Evolutionary conservation across 352 stramenopile species (phyloP).

Genomic region (Saprolegnia diclina): DNA sequence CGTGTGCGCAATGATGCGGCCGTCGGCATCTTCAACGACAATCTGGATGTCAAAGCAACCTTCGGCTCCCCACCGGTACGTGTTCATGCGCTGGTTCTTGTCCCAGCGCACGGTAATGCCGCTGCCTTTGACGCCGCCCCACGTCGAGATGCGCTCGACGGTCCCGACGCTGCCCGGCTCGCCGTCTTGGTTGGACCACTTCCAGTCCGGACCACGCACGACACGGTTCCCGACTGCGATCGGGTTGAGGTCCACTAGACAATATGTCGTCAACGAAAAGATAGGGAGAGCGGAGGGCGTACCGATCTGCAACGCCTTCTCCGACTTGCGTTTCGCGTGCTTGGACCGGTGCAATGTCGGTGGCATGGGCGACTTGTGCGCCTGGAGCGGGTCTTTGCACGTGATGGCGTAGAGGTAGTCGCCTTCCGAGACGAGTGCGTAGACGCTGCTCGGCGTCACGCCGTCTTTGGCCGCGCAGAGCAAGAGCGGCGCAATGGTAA

Average conservation of each 20-base stretch:
- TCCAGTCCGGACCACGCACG: conserved; percentile 68
- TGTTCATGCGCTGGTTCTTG: conserved; percentile 79
- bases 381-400: conserved; percentile 38
- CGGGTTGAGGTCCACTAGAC: conserved; percentile 13
- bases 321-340: conserved; percentile 31
- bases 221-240: conserved; percentile 66
- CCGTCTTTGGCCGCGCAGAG: conserved; percentile 42
- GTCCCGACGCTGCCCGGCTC: conserved; percentile 54
- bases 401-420: conserved; percentile 54
- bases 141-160: conserved; percentile 70
- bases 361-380: conserved; percentile 8
- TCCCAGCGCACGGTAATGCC: conserved; percentile 77
- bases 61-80: conserved; percentile 73
- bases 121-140: conserved; percentile 66
- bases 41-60: conserved; percentile 70
- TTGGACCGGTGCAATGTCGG: conserved; percentile 43
- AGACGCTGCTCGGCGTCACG: conserved; percentile 55
- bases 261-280: conserved; percentile 15
- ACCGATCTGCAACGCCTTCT: conserved; percentile 32
- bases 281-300: conserved; percentile 27
- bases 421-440: conserved; percentile 65
- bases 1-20: conserved; percentile 42
- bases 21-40: conserved; percentile 47
- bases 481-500: conserved; percentile 48
- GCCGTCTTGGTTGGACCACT: conserved; percentile 76